Base-by-base conservation (phyloP, 2,329 filamentous ascomycete genomes). In the Allantophomopsis cytisporea region DNA sequence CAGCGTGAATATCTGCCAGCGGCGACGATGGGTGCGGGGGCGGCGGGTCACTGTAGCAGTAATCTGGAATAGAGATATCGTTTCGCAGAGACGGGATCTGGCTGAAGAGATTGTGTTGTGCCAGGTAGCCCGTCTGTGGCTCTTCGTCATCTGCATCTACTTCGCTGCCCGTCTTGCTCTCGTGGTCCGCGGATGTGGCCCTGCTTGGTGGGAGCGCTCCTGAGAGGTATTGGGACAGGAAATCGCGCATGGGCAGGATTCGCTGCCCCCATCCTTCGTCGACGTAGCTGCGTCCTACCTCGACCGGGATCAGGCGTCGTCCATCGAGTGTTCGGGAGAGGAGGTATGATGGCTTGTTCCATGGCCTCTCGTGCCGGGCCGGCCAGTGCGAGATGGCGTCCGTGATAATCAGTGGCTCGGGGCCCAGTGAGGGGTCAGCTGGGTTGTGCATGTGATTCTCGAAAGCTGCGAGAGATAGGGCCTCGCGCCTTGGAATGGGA, bases 241-340 rank as follows among this genome's bases (percentile, higher is more conserved):
- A 34, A 1, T 79, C 64, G 5, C 63, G 60, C 50, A 96, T 93
- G 0, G 73, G 65, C 37, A 94, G 71, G 18, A 96, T 76, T 40
- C 76, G 72, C 58, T 96, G 89, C 0, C 79, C 77, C 88, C 89
- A 95, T 16, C 69, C 80, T 15, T 74, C 71, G 46, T 94, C 86
- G 1, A 86, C 88, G 54, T 96, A 98, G 53, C 82, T 91, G 36
- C 83, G 68, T 1, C 91, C 89, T 2, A 91, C 59, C 56, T 96
- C 88, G 3, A 95, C 72, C 0, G 89, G 89, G 0, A 96, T 83
- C 0, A 94, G 69, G 10, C 91, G 71, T 23, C 78, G 67, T 0
- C 91, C 91, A 2, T 66, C 71, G 30, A 94, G 75, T 0, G 88
- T 95, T 40, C 66, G 70, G 10, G 73, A 67, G 10, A 86, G 65